phyloP scores from a whole-genome alignment of 768 basidiomycete genomes.

The Udeniomyces megalosporus region DNA sequence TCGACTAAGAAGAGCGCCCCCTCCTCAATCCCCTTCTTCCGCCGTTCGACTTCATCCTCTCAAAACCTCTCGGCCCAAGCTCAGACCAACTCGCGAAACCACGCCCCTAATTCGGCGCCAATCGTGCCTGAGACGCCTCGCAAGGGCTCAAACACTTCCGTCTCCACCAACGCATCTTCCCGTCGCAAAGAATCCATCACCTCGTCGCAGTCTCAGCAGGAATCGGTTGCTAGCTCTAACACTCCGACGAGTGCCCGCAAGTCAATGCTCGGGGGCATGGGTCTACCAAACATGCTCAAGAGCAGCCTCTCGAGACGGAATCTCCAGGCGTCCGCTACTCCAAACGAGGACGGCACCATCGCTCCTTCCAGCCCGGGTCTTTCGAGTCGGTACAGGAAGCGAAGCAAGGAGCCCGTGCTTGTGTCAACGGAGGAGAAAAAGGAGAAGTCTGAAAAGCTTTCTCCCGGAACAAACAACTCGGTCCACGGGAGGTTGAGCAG shows the following conservation, averaged over 20 bases:
- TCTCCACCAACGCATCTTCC: background rate
- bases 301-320: conserved; percentile 8
- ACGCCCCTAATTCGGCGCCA: too few relatives aligned
- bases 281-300: conserved; percentile 18
- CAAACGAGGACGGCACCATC: background rate
- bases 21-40: conserved; percentile 85
- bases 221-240: conserved; percentile 21
- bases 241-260: conserved; percentile 22
- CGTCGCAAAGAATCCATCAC: conserved; percentile 6
- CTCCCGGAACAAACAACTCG: background rate
- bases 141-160: conserved; percentile 14
- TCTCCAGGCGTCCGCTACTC: background rate
- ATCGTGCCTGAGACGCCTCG: conserved; percentile 37
- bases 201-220: background rate
- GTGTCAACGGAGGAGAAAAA: conserved; percentile 35
- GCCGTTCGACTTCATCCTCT: conserved; percentile 75
- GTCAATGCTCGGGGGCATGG: conserved; percentile 25
- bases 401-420: conserved; percentile 33
- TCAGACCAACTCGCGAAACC: too few relatives aligned
- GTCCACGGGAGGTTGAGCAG: conserved; percentile 69
- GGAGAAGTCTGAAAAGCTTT: conserved; percentile 52
- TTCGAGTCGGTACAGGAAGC: conserved; percentile 36
- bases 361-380: conserved; percentile 24
- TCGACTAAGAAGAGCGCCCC: conserved; percentile 59
- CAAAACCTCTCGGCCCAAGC: conserved; percentile 45